A percentile compares a stretch with the other conserved stretches of the same genome.
phyloP scores from a whole-genome alignment of 1,284 basidiomycete species.

The Vanrija pseudolonga region DNA sequence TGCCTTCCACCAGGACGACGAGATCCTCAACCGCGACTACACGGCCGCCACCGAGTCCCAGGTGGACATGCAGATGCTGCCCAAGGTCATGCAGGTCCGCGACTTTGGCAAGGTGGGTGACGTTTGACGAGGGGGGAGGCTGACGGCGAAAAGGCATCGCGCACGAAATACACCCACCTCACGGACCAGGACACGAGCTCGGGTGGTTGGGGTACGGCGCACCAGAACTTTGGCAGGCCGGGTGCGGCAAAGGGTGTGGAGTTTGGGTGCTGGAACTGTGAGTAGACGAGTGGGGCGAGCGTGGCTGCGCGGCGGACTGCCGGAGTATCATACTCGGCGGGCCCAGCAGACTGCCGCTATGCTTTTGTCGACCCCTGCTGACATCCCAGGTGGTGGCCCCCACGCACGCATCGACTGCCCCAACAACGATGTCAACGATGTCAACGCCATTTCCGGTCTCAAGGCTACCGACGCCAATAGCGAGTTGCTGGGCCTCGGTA shows the following conservation, averaged over 20 bases:
- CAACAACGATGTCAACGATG: slow-evolving; percentile 32
- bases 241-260: slow-evolving; percentile 46
- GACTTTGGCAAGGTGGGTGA: slow-evolving; percentile 68
- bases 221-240: slow-evolving; percentile 57
- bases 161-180: slow-evolving; percentile 80
- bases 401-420: slow-evolving; percentile 68
- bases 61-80: slow-evolving; percentile 77
- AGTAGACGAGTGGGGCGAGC: no score
- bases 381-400: slow-evolving; percentile 61
- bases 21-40: slow-evolving; percentile 83
- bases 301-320: no score
- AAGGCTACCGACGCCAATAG: neutral
- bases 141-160: slow-evolving; percentile 24
- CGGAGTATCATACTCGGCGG: no score
- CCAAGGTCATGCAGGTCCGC: slow-evolving; percentile 94
- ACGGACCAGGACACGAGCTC: slow-evolving; percentile 89
- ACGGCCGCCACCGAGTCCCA: slow-evolving; percentile 83
- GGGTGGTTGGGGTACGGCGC: slow-evolving; percentile 66
- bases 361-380: no score
- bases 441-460: slow-evolving; percentile 27
- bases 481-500: no score
- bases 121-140: neutral
- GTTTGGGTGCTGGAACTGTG: slow-evolving; percentile 79
- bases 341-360: no score
- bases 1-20: slow-evolving; percentile 93